Evolutionary conservation across 257 asterid species (phyloP).

Genomic region (Nicotiana sylvestris): DNA sequence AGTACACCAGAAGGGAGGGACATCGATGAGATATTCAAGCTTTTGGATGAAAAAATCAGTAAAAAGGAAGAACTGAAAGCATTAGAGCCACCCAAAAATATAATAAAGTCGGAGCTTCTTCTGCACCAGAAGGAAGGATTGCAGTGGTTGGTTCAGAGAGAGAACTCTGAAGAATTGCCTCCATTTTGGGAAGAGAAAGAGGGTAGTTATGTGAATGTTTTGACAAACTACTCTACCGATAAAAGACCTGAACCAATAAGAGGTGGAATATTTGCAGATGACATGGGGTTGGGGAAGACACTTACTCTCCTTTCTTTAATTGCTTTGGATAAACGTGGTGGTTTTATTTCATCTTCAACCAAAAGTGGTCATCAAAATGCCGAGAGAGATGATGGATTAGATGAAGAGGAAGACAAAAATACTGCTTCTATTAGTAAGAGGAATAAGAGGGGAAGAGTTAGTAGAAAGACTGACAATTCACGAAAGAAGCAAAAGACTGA

Average conservation of each 20-base stretch:
- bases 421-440: constrained; percentile 10
- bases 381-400: constrained; percentile 24
- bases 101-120: constrained; percentile 57
- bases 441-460: constrained; percentile 41
- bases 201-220: constrained; percentile 49
- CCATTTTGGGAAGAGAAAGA: constrained; percentile 72
- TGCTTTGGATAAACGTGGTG: constrained; percentile 53
- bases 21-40: constrained; percentile 66
- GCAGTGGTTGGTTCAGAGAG: constrained; percentile 76
- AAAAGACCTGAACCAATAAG: constrained; percentile 65
- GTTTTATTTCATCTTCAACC: constrained; percentile 14
- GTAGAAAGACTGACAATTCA: constrained; percentile 4
- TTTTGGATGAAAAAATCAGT: constrained; percentile 50
- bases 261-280: constrained; percentile 91
- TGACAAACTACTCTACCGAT: constrained; percentile 54
- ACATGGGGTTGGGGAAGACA: constrained; percentile 90
- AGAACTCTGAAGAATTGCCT: constrained; percentile 61
- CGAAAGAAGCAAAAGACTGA: constrained; percentile 29
- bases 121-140: constrained; percentile 76
- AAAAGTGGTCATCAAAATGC: constrained; percentile 20
- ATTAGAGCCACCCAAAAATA: constrained; percentile 63
- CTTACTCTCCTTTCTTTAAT: constrained; percentile 74
- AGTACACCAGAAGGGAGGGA: constrained; percentile 39
- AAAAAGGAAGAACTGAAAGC: constrained; percentile 40
- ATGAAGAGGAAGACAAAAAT: constrained; percentile 20